Conservation (phyloP, 345 rosid species). For the Acer yangbiense region DNA sequence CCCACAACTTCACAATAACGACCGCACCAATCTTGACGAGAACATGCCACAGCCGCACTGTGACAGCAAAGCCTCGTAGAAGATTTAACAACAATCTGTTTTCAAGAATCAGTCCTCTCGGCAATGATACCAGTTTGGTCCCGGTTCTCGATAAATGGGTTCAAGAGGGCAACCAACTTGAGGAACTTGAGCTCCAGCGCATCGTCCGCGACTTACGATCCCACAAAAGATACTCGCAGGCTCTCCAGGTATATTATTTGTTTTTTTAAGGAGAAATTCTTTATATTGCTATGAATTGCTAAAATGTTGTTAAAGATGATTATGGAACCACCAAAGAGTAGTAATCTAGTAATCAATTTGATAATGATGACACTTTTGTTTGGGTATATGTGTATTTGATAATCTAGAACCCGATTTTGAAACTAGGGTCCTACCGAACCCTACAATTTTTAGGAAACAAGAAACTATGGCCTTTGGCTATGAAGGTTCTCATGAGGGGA, state of each 20-base stretch:
- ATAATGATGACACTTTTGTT: background rate
- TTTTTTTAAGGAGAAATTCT: background rate
- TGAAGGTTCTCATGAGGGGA: too few relatives aligned
- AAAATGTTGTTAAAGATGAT: background rate
- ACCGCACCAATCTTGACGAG: constrained; percentile 5
- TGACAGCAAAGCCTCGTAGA: background rate
- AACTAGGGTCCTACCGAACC: too few relatives aligned
- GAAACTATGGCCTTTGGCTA: too few relatives aligned
- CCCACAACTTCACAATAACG: constrained; percentile 6
- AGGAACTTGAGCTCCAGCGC: constrained; percentile 21
- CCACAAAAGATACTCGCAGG: constrained; percentile 34
- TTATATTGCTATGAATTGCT: background rate
- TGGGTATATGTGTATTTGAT: too few relatives aligned
- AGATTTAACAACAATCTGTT: constrained; percentile 22
- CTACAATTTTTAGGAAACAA: too few relatives aligned
- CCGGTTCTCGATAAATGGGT: constrained; percentile 48
- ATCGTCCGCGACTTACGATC: constrained; percentile 37
- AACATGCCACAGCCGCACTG: background rate
- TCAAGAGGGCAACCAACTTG: constrained; percentile 27
- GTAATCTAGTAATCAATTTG: background rate
- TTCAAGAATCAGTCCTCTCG: constrained; percentile 38
- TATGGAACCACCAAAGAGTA: background rate
- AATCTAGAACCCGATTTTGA: too few relatives aligned
- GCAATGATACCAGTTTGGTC: constrained; percentile 22
- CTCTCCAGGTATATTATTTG: constrained; percentile 37